phyloP scores from a whole-genome alignment of 169 alveolate genomes.

The Miamiensis avidus region DNA sequence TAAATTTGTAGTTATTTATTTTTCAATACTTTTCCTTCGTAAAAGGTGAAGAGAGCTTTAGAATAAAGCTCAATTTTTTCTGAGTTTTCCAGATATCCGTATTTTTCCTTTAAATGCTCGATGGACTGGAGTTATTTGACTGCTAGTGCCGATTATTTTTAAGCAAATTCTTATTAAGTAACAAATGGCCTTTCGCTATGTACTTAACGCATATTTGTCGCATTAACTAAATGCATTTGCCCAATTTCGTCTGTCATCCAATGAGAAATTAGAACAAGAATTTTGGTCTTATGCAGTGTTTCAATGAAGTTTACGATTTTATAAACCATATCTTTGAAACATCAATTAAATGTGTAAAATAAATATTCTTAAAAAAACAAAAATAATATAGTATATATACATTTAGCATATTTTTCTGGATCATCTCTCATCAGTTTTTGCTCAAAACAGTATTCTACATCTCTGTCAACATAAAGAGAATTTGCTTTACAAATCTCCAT shows the following conservation, averaged over 20 bases:
- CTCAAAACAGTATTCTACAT: background rate
- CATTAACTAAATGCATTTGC: background rate
- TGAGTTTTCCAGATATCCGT: no score
- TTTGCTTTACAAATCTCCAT: background rate
- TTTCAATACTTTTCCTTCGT: background rate
- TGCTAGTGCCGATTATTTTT: background rate
- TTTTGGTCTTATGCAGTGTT: background rate
- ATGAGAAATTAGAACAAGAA: background rate
- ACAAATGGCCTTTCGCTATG: no score
- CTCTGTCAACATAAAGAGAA: background rate
- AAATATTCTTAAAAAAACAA: no score
- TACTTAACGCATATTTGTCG: background rate
- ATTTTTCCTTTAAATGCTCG: no score
- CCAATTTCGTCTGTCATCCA: background rate
- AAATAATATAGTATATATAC: background rate
- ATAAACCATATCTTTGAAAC: background rate
- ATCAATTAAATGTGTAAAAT: no score
- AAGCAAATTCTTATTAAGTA: background rate
- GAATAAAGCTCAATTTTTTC: background rate
- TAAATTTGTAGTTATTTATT: no score
- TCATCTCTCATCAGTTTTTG: background rate
- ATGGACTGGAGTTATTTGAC: background rate
- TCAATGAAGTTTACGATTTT: background rate
- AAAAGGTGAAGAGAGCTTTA: no score
- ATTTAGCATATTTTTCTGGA: no score